Evolutionary conservation across 352 stramenopile species (phyloP), one percentile per base, ranked within the genome.

Genomic region (Globisporangium lucens): DNA sequence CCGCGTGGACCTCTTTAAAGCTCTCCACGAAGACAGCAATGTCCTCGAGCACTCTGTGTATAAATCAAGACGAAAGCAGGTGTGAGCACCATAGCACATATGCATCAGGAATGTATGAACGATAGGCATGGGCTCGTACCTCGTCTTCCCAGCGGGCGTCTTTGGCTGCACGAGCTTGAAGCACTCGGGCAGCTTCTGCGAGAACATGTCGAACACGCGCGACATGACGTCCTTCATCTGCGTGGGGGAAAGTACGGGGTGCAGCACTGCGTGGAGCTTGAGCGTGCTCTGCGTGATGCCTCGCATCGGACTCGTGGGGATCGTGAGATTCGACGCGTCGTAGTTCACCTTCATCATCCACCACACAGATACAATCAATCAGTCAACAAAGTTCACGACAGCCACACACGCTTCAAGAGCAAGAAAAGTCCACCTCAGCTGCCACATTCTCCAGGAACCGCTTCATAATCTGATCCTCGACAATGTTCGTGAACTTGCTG

Each of bases 401-500:
- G 2, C 1, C 7, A 51, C 5, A 22, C 17, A n/a, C 17, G 20
- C 41, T n/a, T 51, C 43, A 24, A 24, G 17, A 22, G 17, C 43
- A 51, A 22, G 6, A 12, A n/a, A n/a, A 49, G 9, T 6, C 43
- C 8, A 51, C 43, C 65, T 93, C 83, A 7, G 78, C 78, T 33
- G 85, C 77, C 52, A 94, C 75, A 38, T 92, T 91, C 61, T 94
- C 86, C 53, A 96, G 57, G 60, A 89, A 92, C 4, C 96, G 83
- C 68, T 98, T 97, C 75, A 99, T 96, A 72, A 99, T 98, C 67
- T 95, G 87, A 63, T 98, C 95, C 71, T 97, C 95, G 62, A 99
- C 97, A 61, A 99, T 99, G 61, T 84, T 97, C 0, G 98, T 98
- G 77, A 99, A 98, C 71, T 99, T 99, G 72, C 87, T 97, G 59